These are phyloP conservation scores for Trametes pubescens DNA, from an alignment of 1,284 basidiomycete species.

Conservation along the genomic window DNA sequence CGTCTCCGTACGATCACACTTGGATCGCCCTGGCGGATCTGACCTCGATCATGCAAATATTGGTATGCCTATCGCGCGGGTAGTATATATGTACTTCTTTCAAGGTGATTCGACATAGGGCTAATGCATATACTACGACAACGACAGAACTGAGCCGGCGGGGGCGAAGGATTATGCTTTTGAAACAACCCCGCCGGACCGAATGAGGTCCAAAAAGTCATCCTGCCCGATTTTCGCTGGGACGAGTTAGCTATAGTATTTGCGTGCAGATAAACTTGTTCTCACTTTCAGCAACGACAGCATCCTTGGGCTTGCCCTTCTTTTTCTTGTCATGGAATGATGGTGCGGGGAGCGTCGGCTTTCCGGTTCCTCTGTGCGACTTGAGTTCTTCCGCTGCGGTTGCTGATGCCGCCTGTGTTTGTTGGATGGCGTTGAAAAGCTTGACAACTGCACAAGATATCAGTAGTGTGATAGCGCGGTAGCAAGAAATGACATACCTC, in stretches of 20 bases:
- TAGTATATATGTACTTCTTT: too few relatives aligned
- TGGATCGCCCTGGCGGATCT: not conserved
- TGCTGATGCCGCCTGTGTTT: conserved; percentile 67
- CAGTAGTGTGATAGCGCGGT: not conserved
- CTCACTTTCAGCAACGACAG: conserved; percentile 64
- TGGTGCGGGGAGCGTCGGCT: conserved; percentile 74
- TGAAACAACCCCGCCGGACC: conserved; percentile 65
- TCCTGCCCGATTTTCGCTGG: conserved; percentile 68
- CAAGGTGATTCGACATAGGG: not conserved
- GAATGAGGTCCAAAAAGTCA: conserved; percentile 81
- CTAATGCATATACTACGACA: not conserved
- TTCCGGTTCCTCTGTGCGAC: conserved; percentile 71
- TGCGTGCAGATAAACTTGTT: not conserved
- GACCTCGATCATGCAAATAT: not conserved
- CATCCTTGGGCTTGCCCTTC: conserved; percentile 63
- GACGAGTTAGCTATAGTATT: not conserved
- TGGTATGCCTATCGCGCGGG: not conserved
- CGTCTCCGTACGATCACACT: not conserved
- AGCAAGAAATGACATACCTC: conserved; percentile 57
- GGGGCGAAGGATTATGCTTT: conserved; percentile 35
- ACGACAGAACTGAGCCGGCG: not conserved
- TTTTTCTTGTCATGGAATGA: conserved; percentile 55
- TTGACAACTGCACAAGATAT: conserved; percentile 67
- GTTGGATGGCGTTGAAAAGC: conserved; percentile 84
- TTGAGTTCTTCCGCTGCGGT: conserved; percentile 64